A percentile compares a stretch with the other conserved stretches of the same genome.
phyloP scores from a whole-genome alignment of 441 rosid species.

The Gossypium aridum region DNA sequence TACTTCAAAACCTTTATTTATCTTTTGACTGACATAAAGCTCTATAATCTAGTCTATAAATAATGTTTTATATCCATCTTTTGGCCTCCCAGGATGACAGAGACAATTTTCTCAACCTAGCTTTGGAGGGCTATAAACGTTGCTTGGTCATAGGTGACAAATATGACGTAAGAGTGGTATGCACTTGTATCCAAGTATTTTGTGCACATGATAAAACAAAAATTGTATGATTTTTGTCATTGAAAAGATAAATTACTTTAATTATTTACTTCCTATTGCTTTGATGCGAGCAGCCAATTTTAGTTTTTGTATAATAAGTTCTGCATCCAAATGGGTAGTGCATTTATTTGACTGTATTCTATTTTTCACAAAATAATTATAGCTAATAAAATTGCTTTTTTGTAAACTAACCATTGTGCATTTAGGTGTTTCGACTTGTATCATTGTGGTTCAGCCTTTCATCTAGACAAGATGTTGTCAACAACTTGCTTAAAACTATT shows the following conservation, averaged over 20 bases:
- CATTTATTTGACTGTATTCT: background rate
- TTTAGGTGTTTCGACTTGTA: slow-evolving; percentile 83
- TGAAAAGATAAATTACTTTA: background rate
- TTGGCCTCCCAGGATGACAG: slow-evolving; percentile 65
- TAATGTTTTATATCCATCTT: slow-evolving; percentile 14
- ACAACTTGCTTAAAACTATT: slow-evolving; percentile 68
- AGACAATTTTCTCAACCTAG: slow-evolving; percentile 82
- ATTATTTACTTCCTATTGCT: background rate
- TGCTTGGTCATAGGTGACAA: slow-evolving; percentile 89
- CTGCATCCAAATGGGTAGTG: background rate
- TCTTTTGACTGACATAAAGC: background rate
- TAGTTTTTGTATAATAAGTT: background rate
- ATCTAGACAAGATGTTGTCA: slow-evolving; percentile 57
- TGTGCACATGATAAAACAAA: slow-evolving; percentile 5
- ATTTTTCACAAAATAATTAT: background rate
- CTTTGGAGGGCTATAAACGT: slow-evolving; percentile 88
- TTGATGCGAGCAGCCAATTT: background rate
- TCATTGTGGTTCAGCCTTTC: slow-evolving; percentile 91
- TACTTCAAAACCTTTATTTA: background rate
- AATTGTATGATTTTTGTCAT: background rate
- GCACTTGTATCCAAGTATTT: slow-evolving; percentile 23
- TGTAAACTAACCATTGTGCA: slow-evolving; percentile 19
- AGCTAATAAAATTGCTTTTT: slow-evolving; percentile 2
- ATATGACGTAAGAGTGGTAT: slow-evolving; percentile 95
- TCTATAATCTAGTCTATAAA: background rate